phyloP scores from a whole-genome alignment of 352 stramenopile species.

The Pythium graminicola region DNA sequence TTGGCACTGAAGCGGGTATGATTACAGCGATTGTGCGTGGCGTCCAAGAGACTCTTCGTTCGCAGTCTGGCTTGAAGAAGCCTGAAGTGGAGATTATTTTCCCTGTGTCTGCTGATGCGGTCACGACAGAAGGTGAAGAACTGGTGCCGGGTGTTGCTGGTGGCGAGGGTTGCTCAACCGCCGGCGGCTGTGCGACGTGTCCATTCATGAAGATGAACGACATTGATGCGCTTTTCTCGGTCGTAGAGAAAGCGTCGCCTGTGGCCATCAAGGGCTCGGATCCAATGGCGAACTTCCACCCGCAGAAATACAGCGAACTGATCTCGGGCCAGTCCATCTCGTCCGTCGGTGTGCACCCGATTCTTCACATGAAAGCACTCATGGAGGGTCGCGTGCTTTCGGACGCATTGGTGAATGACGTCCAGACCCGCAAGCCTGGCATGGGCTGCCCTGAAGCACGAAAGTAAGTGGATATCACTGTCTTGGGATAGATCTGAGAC shows the following conservation, averaged over 20 bases:
- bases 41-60: slow-evolving; percentile 80
- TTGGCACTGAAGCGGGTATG: slow-evolving; percentile 96
- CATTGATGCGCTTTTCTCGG: slow-evolving; percentile 93
- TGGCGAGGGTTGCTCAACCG: slow-evolving; percentile 95
- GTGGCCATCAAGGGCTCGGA: slow-evolving; percentile 31
- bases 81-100: slow-evolving; percentile 96
- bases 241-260: slow-evolving; percentile 62
- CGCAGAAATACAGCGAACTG: slow-evolving; percentile 88
- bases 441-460: slow-evolving; percentile 45
- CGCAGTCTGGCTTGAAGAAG: slow-evolving; percentile 40
- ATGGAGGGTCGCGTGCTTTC: slow-evolving; percentile 89
- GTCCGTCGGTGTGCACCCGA: slow-evolving; percentile 92
- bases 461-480: slow-evolving; percentile 12
- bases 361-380: slow-evolving; percentile 95
- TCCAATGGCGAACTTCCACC: slow-evolving; percentile 84
- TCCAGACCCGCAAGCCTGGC: slow-evolving; percentile 57
- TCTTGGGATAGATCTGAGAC: background rate
- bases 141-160: slow-evolving; percentile 89
- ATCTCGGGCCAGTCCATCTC: slow-evolving; percentile 89
- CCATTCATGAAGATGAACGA: slow-evolving; percentile 99
- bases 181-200: slow-evolving; percentile 95
- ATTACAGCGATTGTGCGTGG: slow-evolving; percentile 96
- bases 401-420: slow-evolving; percentile 77
- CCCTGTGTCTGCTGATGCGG: slow-evolving; percentile 91
- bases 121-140: slow-evolving; percentile 67